phyloP scores from a whole-genome alignment of 2,329 filamentous ascomycete species.

The Pseudocercospora musae region DNA sequence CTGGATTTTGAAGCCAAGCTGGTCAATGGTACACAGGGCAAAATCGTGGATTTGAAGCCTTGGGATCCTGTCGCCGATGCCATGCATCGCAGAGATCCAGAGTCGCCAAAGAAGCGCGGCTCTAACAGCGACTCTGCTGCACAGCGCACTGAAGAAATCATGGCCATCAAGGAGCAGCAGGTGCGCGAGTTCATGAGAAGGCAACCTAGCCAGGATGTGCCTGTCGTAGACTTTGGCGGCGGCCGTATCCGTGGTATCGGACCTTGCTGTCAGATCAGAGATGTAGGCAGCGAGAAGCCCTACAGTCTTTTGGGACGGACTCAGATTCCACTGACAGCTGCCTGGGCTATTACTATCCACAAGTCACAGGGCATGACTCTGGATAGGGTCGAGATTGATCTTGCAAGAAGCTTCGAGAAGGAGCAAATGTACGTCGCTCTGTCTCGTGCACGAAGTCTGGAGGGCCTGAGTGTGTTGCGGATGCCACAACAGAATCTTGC shows the following conservation, averaged over 20 bases:
- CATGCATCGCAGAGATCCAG: conserved; percentile 3
- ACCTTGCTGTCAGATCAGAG: conserved; percentile 50
- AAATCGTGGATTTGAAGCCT: conserved; percentile 43
- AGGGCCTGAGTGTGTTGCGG: conserved; percentile 40
- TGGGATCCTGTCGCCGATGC: conserved; percentile 38
- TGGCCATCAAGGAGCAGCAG: conserved; percentile 33
- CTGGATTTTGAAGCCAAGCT: conserved; percentile 42
- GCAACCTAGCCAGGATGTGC: conserved; percentile 41
- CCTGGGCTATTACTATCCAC: conserved; percentile 63
- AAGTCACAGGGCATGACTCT: conserved; percentile 63
- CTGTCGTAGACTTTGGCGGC: conserved; percentile 54
- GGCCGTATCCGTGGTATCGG: conserved; percentile 48
- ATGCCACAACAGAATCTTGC: neutral
- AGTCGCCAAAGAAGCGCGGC: neutral
- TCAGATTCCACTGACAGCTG: conserved; percentile 58
- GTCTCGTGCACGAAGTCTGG: conserved; percentile 51
- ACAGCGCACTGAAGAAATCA: conserved; percentile 21
- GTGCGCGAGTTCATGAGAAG: conserved; percentile 40
- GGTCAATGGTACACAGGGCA: conserved; percentile 49
- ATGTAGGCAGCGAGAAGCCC: conserved; percentile 46
- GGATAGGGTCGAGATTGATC: conserved; percentile 56
- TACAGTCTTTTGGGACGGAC: conserved; percentile 54
- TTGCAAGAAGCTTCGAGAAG: conserved; percentile 52
- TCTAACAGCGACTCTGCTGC: conserved; percentile 29
- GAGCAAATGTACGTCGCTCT: conserved; percentile 63